Evolutionary conservation across 768 basidiomycete genomes (phyloP).

Genomic region (Coprinopsis cinerea): DNA sequence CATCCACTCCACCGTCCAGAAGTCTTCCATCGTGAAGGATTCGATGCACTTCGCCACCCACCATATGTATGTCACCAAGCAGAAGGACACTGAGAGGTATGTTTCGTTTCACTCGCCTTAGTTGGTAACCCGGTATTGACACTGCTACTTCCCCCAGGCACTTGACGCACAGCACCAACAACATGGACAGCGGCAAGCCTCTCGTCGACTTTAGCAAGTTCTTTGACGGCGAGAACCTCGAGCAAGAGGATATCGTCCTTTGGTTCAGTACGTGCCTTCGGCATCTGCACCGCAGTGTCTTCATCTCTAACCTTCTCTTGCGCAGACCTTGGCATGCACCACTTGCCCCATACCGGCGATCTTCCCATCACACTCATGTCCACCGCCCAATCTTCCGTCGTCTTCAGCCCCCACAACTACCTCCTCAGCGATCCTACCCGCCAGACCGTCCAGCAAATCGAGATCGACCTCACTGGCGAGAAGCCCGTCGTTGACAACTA

Average conservation of each 20-base stretch:
- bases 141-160: background rate
- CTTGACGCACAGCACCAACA: conserved; percentile 2
- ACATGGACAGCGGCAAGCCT: background rate
- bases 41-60: conserved; percentile 2
- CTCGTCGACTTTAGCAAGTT: conserved; percentile 2
- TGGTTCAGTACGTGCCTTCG: conserved; percentile 1
- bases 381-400: conserved; percentile 4
- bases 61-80: conserved; percentile 5
- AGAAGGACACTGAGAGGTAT: conserved; percentile 2
- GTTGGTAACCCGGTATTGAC: background rate
- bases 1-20: conserved; percentile 1
- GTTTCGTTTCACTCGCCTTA: background rate
- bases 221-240: conserved; percentile 6
- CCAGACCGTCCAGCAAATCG: conserved; percentile 3
- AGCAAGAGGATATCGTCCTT: conserved; percentile 6
- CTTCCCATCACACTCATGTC: conserved; percentile 5
- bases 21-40: conserved; percentile 1
- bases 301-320: background rate
- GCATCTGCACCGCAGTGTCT: background rate
- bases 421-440: conserved; percentile 5
- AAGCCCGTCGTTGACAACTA: background rate
- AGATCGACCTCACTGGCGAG: conserved; percentile 1
- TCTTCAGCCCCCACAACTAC: conserved; percentile 5
- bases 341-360: conserved; percentile 3
- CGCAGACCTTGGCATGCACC: conserved; percentile 4